Evolutionary conservation across 148 eudicot species (phyloP).

Genomic region (Vaccinium myrtillus): DNA sequence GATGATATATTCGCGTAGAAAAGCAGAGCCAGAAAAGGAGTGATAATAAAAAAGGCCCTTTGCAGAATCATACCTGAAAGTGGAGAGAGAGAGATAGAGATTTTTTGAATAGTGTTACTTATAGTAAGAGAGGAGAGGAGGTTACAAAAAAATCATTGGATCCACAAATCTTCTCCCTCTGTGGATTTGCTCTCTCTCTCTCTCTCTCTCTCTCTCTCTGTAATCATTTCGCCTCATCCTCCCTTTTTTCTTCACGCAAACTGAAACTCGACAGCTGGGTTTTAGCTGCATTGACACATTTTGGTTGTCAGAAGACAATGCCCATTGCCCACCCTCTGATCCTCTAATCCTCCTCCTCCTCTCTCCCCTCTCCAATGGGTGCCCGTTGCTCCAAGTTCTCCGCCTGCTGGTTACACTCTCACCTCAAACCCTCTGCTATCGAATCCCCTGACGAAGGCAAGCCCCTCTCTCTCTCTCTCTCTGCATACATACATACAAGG

Average conservation of each 20-base stretch:
- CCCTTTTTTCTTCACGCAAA: conserved; percentile 6
- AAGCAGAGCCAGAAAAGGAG: neutral
- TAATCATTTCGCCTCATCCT: conserved; percentile 18
- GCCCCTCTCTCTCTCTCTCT: neutral
- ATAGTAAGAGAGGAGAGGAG: neutral
- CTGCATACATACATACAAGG: too few relatives aligned
- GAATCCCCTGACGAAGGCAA: conserved; percentile 44
- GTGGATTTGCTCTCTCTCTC: neutral
- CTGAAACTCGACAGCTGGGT: conserved; percentile 9
- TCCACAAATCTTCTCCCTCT: conserved; percentile 11
- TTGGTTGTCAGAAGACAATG: conserved; percentile 1
- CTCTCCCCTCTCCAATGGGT: conserved; percentile 36
- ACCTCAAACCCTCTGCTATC: conserved; percentile 52
- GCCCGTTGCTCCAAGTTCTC: conserved; percentile 59
- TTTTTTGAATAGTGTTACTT: neutral
- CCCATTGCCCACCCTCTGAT: neutral
- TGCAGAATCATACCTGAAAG: neutral
- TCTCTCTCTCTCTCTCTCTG: conserved; percentile 2
- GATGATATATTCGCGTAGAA: neutral
- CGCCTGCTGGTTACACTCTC: conserved; percentile 60
- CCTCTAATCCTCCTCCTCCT: neutral
- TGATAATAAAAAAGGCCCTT: conserved; percentile 14
- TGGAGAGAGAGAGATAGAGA: neutral
- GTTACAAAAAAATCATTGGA: conserved; percentile 4
- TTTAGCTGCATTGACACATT: neutral